Base-by-base conservation (phyloP, 306 rosid genomes). In the Hippophae tibetana region DNA sequence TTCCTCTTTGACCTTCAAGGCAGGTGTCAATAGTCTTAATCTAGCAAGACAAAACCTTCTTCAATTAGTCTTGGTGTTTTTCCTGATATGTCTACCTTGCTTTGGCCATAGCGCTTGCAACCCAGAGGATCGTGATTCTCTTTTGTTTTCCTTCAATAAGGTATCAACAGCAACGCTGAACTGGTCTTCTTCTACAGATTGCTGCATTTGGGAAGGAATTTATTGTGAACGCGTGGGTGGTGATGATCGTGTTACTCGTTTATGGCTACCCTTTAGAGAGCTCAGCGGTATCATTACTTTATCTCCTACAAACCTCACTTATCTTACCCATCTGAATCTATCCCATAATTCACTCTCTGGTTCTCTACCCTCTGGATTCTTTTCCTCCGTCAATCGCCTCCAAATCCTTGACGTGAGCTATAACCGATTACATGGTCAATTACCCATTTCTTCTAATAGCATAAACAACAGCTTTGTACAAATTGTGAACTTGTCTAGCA, bases 121-220 rank as follows among this genome's bases (percentile, higher is more conserved):
- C 75, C 70, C 64, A 58, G 38, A 58, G 31, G 95, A 90, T 25
- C 69, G 46, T 9, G 79, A 67, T 38, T 70, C 85, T 4, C 93
- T 90, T 40, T 72, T 76, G 75, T 60, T 67, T 9, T 89, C 77
- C 57, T 50, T n/a, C 40, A 23, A 54, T 7, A 74, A 59, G 56
- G 46, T 82, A 38, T 63, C 85, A 5, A 47, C 57, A 7, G 23
- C 68, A 42, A 51, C 79, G 27, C 85, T 85, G 57, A 75, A 80
- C 53, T 88, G 96, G 99, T 67, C 86, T 59, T 10, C 45, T 56
- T 31, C 38, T 31, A 9, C 27, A 43, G 99, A 88, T 57, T 92
- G 99, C 56, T 92, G 99, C 41, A 5, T 2, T 10, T 92, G 99
- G 99, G 88, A 83, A 63, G 95, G 99, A 11, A 58, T 92, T 3